Evolutionary conservation across 306 rosid species (phyloP), one percentile per base, ranked within the genome.

Genomic region (Acacia confusa): DNA sequence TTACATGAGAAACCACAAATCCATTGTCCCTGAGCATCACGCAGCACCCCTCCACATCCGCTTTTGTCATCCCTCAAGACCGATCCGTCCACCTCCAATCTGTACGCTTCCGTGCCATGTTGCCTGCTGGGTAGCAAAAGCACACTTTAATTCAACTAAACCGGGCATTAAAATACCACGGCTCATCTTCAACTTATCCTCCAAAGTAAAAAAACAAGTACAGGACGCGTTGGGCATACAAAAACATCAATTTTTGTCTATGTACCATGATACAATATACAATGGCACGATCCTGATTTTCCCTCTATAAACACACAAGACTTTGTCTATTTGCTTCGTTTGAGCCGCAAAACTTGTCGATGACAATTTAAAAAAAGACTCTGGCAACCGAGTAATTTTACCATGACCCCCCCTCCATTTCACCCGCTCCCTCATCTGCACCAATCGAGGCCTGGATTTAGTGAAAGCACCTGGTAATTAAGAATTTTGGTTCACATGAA

Each of bases 251-350:
- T 2, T 20, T 53, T 52, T 20, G 28, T 50, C 57, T 70, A 70
- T 5, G 2, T 70, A 28, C 64, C 70, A 58, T 75, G 28, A 50
- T 70, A 50, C 4, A 68, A 76, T 52, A 76, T 61, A 24, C 9
- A 76, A 30, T 41, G 45, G 79, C 72, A 76, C 40, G 58, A 70
- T 70, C 53, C 53, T 70, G 11, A 70, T 16, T 65, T 6, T 4
- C 8, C 32, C 36, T 6, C n/a, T 32, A 12, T 65, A 14, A 28
- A 30, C 9, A 8, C 47, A 36, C n/a, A 20, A 6, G 45, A 66
- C 19, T n/a, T n/a, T n/a, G 34, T 2, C 34, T 30, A 57, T 8
- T 57, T 4, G 40, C 41, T 34, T 32, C 44, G 38, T 65, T 32
- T 34, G 72, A 57, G 64, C 32, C 24, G 9, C 28, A 58, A 9